Conservation (phyloP, 2,329 filamentous ascomycete genomes). For the Sclerotiophoma versabilis region DNA sequence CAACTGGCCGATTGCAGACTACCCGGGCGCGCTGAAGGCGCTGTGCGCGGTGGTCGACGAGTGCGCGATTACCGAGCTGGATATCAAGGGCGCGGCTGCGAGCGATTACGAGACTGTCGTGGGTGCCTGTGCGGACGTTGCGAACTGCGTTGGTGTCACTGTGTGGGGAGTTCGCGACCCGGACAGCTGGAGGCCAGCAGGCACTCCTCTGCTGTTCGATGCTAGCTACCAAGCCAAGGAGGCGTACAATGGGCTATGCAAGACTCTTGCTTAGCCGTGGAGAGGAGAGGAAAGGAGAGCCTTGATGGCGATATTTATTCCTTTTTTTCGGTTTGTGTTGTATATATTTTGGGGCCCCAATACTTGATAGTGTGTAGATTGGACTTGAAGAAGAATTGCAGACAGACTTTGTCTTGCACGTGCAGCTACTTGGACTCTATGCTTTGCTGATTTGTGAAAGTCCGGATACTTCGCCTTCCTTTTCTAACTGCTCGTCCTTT, state of each 20-base stretch:
- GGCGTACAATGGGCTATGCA: conserved; percentile 41
- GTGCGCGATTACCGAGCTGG: conserved; percentile 71
- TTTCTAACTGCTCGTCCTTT: no score
- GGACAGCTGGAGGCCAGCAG: conserved; percentile 52
- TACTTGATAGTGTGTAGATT: neutral
- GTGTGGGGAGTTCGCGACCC: conserved; percentile 62
- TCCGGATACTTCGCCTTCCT: no score
- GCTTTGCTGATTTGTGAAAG: no score
- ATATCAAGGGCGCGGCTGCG: conserved; percentile 65
- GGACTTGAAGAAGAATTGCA: neutral
- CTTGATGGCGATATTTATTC: no score
- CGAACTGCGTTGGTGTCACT: conserved; percentile 70
- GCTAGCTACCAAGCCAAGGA: conserved; percentile 51
- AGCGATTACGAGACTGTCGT: conserved; percentile 64
- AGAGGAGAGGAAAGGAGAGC: no score
- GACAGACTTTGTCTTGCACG: neutral
- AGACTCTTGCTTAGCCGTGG: conserved; percentile 7
- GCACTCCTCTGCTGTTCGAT: conserved; percentile 54
- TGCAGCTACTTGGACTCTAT: neutral
- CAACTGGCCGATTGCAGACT: conserved; percentile 54
- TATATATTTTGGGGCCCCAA: conserved; percentile 5
- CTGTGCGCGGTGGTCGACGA: conserved; percentile 63
- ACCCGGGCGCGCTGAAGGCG: conserved; percentile 59
- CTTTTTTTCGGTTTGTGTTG: neutral
- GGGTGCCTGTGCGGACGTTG: conserved; percentile 64